Conservation (phyloP, 805 yeast genomes). For the Cyberlindnera galapagoensis region DNA sequence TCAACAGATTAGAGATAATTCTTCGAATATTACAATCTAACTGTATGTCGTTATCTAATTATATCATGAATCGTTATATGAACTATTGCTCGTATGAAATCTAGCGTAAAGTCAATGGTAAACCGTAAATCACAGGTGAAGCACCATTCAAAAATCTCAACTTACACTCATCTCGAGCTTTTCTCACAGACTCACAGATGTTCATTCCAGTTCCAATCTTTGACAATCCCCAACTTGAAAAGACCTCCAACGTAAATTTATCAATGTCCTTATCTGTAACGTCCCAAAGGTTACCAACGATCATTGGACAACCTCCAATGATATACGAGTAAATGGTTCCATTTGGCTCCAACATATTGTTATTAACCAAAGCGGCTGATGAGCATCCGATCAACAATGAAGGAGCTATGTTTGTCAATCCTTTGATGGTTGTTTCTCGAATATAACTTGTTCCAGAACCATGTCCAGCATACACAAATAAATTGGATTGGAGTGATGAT, state of each 20-base stretch:
- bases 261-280: slow-evolving; percentile 96
- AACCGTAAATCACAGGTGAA: slow-evolving; percentile 87
- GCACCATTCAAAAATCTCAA: slow-evolving; percentile 80
- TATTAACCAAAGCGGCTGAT: slow-evolving; percentile 58
- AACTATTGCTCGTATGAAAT: slow-evolving; percentile 2
- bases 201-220: slow-evolving; percentile 17
- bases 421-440: slow-evolving; percentile 46
- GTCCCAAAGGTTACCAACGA: slow-evolving; percentile 89
- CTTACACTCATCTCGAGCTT: slow-evolving; percentile 62
- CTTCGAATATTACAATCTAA: slow-evolving; percentile 7
- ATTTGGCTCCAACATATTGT: slow-evolving; percentile 60
- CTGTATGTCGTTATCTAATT: slow-evolving; percentile 2
- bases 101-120: slow-evolving; percentile 47
- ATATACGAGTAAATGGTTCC: slow-evolving; percentile 77
- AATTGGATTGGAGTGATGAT: slow-evolving; percentile 35
- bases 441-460: slow-evolving; percentile 93
- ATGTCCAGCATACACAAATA: slow-evolving; percentile 84
- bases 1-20: slow-evolving; percentile 20
- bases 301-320: slow-evolving; percentile 74
- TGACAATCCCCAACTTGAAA: slow-evolving; percentile 60
- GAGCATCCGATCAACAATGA: slow-evolving; percentile 82
- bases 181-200: slow-evolving; percentile 50
- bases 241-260: slow-evolving; percentile 54
- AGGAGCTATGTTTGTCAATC: slow-evolving; percentile 43
- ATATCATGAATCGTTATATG: background rate